Evolutionary conservation across 352 stramenopile species (phyloP).

Genomic region (Phytophthora podocarpi): DNA sequence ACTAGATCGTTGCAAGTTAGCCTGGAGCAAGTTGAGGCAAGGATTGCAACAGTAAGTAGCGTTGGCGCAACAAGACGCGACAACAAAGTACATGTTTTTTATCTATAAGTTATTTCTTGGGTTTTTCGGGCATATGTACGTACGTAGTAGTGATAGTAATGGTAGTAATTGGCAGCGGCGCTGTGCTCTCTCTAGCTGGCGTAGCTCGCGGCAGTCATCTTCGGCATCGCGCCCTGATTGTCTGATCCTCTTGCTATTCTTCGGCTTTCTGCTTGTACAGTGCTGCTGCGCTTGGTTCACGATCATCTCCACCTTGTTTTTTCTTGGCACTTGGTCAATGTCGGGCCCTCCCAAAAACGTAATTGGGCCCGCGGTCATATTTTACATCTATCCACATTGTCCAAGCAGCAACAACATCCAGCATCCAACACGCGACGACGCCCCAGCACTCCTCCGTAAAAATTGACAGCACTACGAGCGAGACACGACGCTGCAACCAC

Average conservation of each 20-base stretch:
- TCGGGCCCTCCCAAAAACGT: slow-evolving; percentile 24
- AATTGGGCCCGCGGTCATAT: slow-evolving; percentile 33
- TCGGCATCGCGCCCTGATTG: not conserved
- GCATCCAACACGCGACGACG: slow-evolving; percentile 3
- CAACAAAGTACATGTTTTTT: slow-evolving; percentile 40
- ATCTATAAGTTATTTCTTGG: slow-evolving; percentile 66
- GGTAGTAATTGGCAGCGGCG: slow-evolving; percentile 16
- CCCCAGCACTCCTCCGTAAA: not conserved
- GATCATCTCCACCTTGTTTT: slow-evolving; percentile 22
- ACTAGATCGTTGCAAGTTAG: no score
- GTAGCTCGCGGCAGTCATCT: slow-evolving; percentile 14
- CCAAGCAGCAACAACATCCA: slow-evolving; percentile 19
- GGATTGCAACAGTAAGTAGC: slow-evolving; percentile 16
- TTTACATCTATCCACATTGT: slow-evolving; percentile 53
- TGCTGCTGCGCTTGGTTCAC: slow-evolving; percentile 20
- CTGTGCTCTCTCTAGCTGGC: slow-evolving; percentile 5
- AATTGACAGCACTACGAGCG: not conserved
- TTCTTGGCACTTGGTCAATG: slow-evolving; percentile 31
- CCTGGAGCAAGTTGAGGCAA: no score
- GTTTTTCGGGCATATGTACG: slow-evolving; percentile 31
- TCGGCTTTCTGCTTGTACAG: not conserved
- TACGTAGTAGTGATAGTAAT: slow-evolving; percentile 29
- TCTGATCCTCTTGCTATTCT: not conserved
- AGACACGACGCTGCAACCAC: slow-evolving; percentile 3
- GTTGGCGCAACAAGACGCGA: slow-evolving; percentile 6